Percentiles rank a stretch among this genome's conserved stretches.
phyloP scores from a whole-genome alignment of 805 yeast genomes.

The Debaryomyces tyrocola region DNA sequence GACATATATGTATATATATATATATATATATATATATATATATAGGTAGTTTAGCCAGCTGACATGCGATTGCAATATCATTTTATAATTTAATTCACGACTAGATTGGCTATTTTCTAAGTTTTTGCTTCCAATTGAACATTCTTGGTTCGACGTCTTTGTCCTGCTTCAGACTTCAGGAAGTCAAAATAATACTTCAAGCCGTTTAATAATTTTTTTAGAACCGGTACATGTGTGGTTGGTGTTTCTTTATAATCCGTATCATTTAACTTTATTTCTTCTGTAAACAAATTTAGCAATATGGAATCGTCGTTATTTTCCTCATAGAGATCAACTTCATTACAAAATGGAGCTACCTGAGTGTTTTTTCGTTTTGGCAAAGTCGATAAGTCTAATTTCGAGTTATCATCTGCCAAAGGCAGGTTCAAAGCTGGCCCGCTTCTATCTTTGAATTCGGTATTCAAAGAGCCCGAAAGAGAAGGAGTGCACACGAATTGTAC shows the following conservation, averaged over 20 bases:
- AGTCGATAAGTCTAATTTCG: constrained; percentile 5
- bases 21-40: too few relatives aligned
- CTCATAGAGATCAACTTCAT: constrained; percentile 8
- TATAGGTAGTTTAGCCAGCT: too few relatives aligned
- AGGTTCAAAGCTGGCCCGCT: constrained; percentile 11
- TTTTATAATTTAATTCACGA: not conserved
- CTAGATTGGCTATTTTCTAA: not conserved
- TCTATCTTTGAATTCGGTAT: constrained; percentile 9
- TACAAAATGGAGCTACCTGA: constrained; percentile 14
- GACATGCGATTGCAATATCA: not conserved
- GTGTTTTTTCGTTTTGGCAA: not conserved
- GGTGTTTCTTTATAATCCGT: not conserved
- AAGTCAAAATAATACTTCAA: not conserved
- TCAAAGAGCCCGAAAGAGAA: constrained; percentile 3
- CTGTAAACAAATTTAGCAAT: constrained; percentile 14
- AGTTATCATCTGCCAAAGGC: constrained; percentile 9
- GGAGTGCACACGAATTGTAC: not conserved
- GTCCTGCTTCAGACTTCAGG: too few relatives aligned
- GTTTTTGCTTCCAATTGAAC: too few relatives aligned
- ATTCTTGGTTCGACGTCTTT: too few relatives aligned
- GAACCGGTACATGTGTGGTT: not conserved
- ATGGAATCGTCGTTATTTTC: constrained; percentile 2
- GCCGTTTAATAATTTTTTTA: not conserved
- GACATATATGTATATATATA: not conserved
- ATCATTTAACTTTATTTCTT: constrained; percentile 12